Conservation (phyloP, 495 filamentous ascomycete genomes). For the Neurospora hispaniola region DNA sequence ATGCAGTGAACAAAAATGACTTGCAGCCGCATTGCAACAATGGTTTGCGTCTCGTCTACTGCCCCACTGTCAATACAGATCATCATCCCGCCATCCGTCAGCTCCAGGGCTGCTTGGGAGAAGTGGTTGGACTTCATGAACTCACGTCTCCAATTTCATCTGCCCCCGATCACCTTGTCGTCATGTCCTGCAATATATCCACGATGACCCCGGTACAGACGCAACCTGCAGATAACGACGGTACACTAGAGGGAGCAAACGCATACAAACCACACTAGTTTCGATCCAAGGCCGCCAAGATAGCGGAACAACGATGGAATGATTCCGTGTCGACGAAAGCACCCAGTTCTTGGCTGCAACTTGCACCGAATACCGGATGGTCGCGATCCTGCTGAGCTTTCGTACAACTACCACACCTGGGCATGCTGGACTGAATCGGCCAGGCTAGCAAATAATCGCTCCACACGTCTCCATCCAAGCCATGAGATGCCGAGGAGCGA, state of each 20-base stretch:
- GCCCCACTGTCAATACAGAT: background rate
- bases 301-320: background rate
- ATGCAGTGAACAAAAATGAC: background rate
- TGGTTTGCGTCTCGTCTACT: background rate
- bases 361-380: background rate
- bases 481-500: background rate
- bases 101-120: background rate
- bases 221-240: too few relatives aligned
- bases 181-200: background rate
- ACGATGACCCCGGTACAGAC: background rate
- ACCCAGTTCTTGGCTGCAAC: background rate
- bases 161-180: background rate
- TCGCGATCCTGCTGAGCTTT: background rate
- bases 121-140: background rate
- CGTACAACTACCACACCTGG: background rate
- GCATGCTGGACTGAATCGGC: background rate
- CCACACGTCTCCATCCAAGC: conserved; percentile 16
- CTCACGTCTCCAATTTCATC: background rate
- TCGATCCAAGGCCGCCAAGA: background rate
- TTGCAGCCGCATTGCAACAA: background rate
- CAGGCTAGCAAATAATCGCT: conserved; percentile 13
- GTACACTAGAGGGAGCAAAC: background rate
- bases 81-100: background rate
- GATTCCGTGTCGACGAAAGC: background rate
- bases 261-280: background rate